Evolutionary conservation across 2,329 filamentous ascomycete genomes (phyloP), one percentile per base, ranked within the genome.

Genomic region (Fusarium sororula): DNA sequence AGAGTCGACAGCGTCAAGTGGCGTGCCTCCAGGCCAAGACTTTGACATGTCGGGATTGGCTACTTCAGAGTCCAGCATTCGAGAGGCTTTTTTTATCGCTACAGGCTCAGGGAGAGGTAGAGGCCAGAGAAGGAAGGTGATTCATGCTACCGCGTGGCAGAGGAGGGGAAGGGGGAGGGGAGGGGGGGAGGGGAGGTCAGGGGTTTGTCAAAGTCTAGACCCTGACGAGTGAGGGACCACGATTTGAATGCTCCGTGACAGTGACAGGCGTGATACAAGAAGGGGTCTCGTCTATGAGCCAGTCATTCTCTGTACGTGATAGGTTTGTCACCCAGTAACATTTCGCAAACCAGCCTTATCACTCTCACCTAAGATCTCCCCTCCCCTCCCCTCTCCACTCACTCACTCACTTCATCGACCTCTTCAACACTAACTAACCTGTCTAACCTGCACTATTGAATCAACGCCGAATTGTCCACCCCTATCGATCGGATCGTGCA

Each of bases 71-170:
- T 37, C 35, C 22, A 42, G 13, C 20, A 22, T n/a, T n/a, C 7
- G n/a, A n/a, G 20, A 24, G 37, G 48, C 48, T 14, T 38, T 32
- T 18, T 26, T 42, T 28, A 59, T 57, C 50, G 28, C 35, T 24
- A 13, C n/a, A 37, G 12, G 30, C 35, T 68, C 17, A 42, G 14
- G 17, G 22, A 18, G 32, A 55, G 13, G 15, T 26, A 39, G 17
- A 41, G 39, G 47, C 66, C 66, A 26, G 45, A 59, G 41, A 59
- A 58, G 67, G 67, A 70, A 70, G 66, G 67, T 68, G 55, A 42
- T 54, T 44, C 20, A 56, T 48, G 38, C 35, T 66, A 42, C 69
- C 67, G 67, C 53, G 67, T 70, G 67, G 55, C n/a, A 63, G 38
- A 51, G 32, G 17, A 5, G 24, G 24, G 24, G 24, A 26, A 5